Evolutionary conservation across 2,329 filamentous ascomycete species (phyloP), one percentile per base, ranked within the genome.

Genomic region (Cytospora mali): DNA sequence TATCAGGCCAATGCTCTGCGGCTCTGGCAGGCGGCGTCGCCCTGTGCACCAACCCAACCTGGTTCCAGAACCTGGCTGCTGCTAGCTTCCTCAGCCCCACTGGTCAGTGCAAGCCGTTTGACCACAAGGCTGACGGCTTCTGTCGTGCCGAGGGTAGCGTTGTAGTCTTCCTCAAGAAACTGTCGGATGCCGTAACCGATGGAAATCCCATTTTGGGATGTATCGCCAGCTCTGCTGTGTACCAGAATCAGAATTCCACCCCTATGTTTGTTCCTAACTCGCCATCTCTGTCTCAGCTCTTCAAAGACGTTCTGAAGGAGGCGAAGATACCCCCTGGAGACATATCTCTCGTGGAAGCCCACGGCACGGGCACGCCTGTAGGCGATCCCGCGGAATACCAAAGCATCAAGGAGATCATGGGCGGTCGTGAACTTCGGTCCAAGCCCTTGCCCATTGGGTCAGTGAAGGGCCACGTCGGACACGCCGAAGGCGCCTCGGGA

Each of bases 71-170:
- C 52, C 66, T 72, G 2, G 66, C 65, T 16, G 64, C 35, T 1
- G 80, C 73, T 1, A 69, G 69, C 5, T 73, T 75, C 33, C 67
- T 73, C 0, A 73, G 70, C 56, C 65, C 67, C 1, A 71, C 71
- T 0, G 75, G 75, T 0, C 66, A 70, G 56, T 75, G 70, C 61
- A 74, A 73, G 62, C 66, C 75, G 0, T 77, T 75, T 56, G 73
- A 74, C 27, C 63, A 54, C 0, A 18, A 27, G 0, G 73, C 69
- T 9, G 76, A 82, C 62, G 84, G 84, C 0, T 86, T 84, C 62
- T 82, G 77, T 10, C 74, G 82, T 3, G 82, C 76, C 1, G 84
- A 86, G 55, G 83, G 78, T 0, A 67, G 75, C 6, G 79, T 68
- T 0, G 65, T 72, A 1, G 68, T 86, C 0, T 68, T 83, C 3